Evolutionary conservation across 2,329 filamentous ascomycete species (phyloP), one percentile per base, ranked within the genome.

Genomic region (Phialophora expanda): DNA sequence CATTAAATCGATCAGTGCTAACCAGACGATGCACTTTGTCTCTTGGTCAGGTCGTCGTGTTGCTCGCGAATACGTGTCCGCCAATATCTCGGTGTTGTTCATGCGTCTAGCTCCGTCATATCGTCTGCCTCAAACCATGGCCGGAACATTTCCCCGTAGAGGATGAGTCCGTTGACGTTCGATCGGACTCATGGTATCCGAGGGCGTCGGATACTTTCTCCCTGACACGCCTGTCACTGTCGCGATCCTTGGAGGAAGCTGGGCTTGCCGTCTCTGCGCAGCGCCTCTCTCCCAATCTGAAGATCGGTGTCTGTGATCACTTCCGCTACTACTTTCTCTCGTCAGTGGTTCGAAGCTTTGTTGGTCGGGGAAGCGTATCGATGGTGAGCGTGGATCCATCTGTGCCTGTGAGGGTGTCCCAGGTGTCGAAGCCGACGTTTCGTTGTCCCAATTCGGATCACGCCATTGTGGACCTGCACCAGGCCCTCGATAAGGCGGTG

Each of bases 201-300:
- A 17, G 17, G 67, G 4, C 22, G 66, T 69, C 46, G 70, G 66
- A 66, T 72, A 72, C 63, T 66, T 67, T 50, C 71, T 65, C 11
- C 71, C 71, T 46, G 66, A 65, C 8, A 72, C 71, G 20, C 71
- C 71, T 12, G 66, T 66, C 32, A 72, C 51, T 12, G 71, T 72
- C 6, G 65, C 56, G n/a, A 70, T 54, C 24, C 71, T 66, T 9
- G 64, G 38, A 28, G 64, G 22, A 4, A 62, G 44, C 4, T 50
- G 57, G 14, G n/a, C 44, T 12, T 61, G 62, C 51, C 59, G 62
- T 61, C 62, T 62, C n/a, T 70, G 66, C 46, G 59, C 26, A 50
- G 34, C 51, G 17, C 63, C 55, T 56, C 64, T 62, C 38, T 71
- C 66, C 54, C 53, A 63, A 22, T 71, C 69, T 5, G 67, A 69